These are phyloP conservation scores for Solanum corneliomulleri DNA, from an alignment of 257 asterid species.

Conservation along the genomic window DNA sequence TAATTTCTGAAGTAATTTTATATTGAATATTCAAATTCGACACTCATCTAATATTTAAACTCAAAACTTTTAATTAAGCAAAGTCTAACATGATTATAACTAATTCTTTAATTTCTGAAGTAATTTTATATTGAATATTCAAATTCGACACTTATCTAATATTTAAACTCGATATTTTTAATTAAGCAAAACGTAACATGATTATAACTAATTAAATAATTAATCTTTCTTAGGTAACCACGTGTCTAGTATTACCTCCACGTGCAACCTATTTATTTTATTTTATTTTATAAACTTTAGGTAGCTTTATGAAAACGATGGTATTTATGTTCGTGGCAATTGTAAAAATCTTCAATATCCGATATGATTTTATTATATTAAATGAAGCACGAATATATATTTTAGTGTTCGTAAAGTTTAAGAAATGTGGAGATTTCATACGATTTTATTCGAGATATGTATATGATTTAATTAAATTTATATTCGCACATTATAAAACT, in stretches of 20 bases:
- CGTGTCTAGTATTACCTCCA: background rate
- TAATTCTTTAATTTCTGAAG: background rate
- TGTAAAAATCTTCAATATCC: background rate
- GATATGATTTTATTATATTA: background rate
- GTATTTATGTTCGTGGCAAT: background rate
- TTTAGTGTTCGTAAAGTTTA: background rate
- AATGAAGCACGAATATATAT: background rate
- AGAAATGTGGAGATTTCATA: background rate
- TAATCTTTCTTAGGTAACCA: background rate
- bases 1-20: background rate
- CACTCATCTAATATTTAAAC: background rate
- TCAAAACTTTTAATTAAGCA: background rate
- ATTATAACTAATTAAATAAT: background rate
- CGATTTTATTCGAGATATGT: accelerated
- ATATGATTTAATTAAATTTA: background rate
- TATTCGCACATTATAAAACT: accelerated
- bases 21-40: background rate
- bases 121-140: background rate
- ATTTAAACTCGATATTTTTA: background rate
- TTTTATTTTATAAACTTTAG: background rate
- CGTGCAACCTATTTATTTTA: background rate
- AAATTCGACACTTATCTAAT: background rate
- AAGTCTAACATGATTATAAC: background rate
- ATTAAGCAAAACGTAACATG: background rate
- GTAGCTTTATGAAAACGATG: background rate